A percentile compares a stretch with the other conserved stretches of the same genome.
Evolutionary conservation across 2,329 filamentous ascomycete species (phyloP).

Genomic region (Penicillium nordicum): DNA sequence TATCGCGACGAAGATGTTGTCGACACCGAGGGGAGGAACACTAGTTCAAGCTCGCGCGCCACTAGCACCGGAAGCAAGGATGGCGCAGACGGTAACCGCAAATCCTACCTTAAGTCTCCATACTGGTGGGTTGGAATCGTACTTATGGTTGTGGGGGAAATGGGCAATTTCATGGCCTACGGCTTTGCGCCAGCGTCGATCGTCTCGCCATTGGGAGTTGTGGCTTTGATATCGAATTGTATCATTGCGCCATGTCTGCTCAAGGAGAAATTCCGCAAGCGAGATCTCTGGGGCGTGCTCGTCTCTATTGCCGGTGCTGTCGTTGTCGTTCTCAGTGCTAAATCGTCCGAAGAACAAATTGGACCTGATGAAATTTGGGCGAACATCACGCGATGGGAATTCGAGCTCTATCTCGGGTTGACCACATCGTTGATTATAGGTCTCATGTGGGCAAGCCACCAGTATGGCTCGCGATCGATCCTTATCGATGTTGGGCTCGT

Average conservation of each 20-base stretch:
- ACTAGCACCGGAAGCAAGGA: slow-evolving; percentile 38
- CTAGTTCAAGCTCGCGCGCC: slow-evolving; percentile 37
- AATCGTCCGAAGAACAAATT: slow-evolving; percentile 82
- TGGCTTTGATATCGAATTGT: slow-evolving; percentile 93
- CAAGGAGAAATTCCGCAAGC: slow-evolving; percentile 79
- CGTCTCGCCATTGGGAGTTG: slow-evolving; percentile 93
- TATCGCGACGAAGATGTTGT: slow-evolving; percentile 36
- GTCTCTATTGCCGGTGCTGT: slow-evolving; percentile 85
- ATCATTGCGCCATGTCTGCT: slow-evolving; percentile 93
- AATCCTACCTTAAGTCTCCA: slow-evolving; percentile 80
- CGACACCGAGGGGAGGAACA: slow-evolving; percentile 17
- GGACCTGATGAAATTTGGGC: slow-evolving; percentile 87
- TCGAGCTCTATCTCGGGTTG: slow-evolving; percentile 82
- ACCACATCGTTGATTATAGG: slow-evolving; percentile 69
- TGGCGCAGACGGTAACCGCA: slow-evolving; percentile 47
- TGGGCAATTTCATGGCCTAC: slow-evolving; percentile 95
- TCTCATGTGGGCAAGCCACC: slow-evolving; percentile 78
- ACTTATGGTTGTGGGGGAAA: slow-evolving; percentile 87
- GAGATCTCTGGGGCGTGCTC: slow-evolving; percentile 84
- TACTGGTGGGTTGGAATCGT: slow-evolving; percentile 97
- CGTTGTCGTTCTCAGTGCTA: slow-evolving; percentile 87
- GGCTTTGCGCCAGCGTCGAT: slow-evolving; percentile 97
- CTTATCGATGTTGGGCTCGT: slow-evolving; percentile 91
- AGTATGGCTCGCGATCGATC: slow-evolving; percentile 80
- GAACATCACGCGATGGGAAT: slow-evolving; percentile 81